These are phyloP conservation scores for Amoeboaphelidium protococcarum DNA, from an alignment of 371 early-diverging fungal genomes.

Conservation along the genomic window DNA sequence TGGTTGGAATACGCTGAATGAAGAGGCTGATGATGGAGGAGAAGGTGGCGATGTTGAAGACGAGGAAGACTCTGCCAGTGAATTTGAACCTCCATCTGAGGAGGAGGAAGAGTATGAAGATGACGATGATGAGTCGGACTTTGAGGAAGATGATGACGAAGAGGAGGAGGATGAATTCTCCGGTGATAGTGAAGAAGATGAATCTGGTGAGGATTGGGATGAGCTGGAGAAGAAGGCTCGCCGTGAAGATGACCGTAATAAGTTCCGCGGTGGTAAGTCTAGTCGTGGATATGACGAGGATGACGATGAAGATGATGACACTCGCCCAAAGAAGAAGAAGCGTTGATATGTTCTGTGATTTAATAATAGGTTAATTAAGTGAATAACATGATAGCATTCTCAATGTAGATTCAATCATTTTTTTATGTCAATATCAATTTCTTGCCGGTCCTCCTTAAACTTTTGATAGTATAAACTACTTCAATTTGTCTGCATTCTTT, in stretches of 20 bases:
- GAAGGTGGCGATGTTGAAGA: slow-evolving; percentile 17
- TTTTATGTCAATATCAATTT: too few relatives aligned
- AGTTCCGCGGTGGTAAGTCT: neutral
- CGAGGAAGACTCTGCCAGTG: slow-evolving; percentile 23
- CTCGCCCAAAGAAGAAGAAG: neutral
- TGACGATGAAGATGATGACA: neutral
- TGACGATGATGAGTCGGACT: neutral
- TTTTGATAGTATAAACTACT: too few relatives aligned
- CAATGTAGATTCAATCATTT: too few relatives aligned
- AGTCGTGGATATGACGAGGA: too few relatives aligned
- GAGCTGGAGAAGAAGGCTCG: slow-evolving; percentile 52
- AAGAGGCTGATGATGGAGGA: slow-evolving; percentile 9
- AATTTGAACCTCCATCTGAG: slow-evolving; percentile 16
- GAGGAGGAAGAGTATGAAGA: slow-evolving; percentile 4
- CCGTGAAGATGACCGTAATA: neutral
- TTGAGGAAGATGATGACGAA: neutral
- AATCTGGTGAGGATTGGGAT: slow-evolving; percentile 52
- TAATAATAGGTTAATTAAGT: too few relatives aligned
- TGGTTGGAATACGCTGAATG: slow-evolving; percentile 65
- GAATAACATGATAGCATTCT: too few relatives aligned
- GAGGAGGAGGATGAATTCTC: neutral
- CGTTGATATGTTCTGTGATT: too few relatives aligned
- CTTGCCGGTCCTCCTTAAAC: too few relatives aligned
- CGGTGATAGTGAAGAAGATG: slow-evolving; percentile 14
- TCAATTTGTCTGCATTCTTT: too few relatives aligned